phyloP scores from a whole-genome alignment of 768 basidiomycete species.

The Leccinum uliginosum region DNA sequence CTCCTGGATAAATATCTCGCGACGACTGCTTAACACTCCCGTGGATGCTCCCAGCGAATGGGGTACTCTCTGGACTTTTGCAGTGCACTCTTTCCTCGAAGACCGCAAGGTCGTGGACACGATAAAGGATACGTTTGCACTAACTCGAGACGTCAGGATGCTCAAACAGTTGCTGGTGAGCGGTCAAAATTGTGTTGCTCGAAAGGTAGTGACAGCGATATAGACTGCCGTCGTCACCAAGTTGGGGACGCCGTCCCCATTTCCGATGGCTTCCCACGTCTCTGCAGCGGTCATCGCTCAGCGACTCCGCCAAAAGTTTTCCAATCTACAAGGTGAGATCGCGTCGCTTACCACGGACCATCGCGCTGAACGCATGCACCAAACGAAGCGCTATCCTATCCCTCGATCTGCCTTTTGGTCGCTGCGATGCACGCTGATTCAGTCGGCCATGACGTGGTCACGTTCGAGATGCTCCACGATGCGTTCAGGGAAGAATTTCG shows the following conservation, averaged over 20 bases:
- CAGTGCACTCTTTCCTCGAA: constrained; percentile 53
- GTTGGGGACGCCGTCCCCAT: constrained; percentile 50
- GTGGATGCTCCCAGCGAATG: constrained; percentile 43
- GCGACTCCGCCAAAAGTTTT: constrained; percentile 50
- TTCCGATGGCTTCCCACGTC: constrained; percentile 46
- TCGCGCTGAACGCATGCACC: background rate
- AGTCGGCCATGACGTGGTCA: constrained; percentile 75
- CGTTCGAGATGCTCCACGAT: constrained; percentile 88
- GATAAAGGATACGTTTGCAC: constrained; percentile 55
- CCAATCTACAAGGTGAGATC: constrained; percentile 49
- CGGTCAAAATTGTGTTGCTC: constrained; percentile 4
- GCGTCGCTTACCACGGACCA: background rate
- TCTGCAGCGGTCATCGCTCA: constrained; percentile 44
- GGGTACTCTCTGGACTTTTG: constrained; percentile 52
- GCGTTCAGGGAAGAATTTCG: constrained; percentile 73
- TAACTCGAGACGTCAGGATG: constrained; percentile 57
- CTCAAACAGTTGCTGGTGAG: constrained; percentile 61
- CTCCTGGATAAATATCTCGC: constrained; percentile 49
- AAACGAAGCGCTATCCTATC: constrained; percentile 64
- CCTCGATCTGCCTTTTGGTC: constrained; percentile 77
- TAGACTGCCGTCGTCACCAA: constrained; percentile 44
- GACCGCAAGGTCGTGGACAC: constrained; percentile 42
- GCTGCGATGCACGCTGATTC: constrained; percentile 75
- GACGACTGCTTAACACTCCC: constrained; percentile 37
- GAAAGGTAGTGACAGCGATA: constrained; percentile 5